Percentiles rank a stretch among this genome's conserved stretches.
phyloP scores from a whole-genome alignment of 441 rosid species.

The Erodium chrysanthum region DNA sequence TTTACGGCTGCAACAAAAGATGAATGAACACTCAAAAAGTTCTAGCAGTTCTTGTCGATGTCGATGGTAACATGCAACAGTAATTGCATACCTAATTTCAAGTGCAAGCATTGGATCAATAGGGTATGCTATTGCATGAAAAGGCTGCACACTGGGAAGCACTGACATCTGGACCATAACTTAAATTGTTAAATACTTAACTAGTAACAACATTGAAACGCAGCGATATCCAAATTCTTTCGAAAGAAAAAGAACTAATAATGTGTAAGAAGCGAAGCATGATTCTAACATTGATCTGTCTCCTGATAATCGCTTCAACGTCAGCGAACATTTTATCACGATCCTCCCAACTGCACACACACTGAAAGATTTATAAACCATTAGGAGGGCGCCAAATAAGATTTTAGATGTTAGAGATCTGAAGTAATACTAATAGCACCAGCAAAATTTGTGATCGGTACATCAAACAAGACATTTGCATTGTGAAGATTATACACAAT shows the following conservation, averaged over 20 bases:
- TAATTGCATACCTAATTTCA: constrained; percentile 60
- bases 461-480: neutral
- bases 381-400: neutral
- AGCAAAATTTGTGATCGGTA: neutral
- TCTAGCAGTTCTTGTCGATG: neutral
- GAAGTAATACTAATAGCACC: neutral
- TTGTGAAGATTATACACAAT: neutral
- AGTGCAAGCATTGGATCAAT: constrained; percentile 91
- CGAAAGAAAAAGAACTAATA: neutral
- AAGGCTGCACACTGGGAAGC: constrained; percentile 96
- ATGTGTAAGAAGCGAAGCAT: neutral
- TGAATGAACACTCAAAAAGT: neutral
- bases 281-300: constrained; percentile 67
- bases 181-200: constrained; percentile 3
- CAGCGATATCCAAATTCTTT: neutral
- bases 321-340: constrained; percentile 81
- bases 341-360: constrained; percentile 93
- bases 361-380: constrained; percentile 29
- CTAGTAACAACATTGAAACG: neutral
- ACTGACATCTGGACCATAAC: constrained; percentile 55
- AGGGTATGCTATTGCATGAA: constrained; percentile 99
- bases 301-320: constrained; percentile 80
- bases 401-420: neutral
- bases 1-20: constrained; percentile 53
- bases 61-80: neutral